Percentiles rank a stretch among this genome's conserved stretches.
These are phyloP conservation scores for Lagerstroemia fauriei DNA, from an alignment of 441 rosid species.

Conservation along the genomic window DNA sequence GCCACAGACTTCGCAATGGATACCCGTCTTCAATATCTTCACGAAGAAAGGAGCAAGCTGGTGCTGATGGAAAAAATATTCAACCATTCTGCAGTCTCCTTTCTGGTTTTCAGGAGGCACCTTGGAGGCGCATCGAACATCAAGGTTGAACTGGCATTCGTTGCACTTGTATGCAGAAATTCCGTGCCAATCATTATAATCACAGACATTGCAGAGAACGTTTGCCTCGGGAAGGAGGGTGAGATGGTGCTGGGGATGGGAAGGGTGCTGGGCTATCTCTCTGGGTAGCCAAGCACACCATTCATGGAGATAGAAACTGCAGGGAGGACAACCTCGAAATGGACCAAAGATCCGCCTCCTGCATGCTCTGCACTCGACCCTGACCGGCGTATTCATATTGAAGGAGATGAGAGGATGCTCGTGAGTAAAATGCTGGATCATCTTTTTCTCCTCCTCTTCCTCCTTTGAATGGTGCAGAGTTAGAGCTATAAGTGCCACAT, in stretches of 20 bases:
- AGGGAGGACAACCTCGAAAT: not conserved
- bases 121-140: not conserved
- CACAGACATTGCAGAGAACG: no score
- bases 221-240: no score
- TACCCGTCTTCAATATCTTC: not conserved
- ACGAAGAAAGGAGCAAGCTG: not conserved
- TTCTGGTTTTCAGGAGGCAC: not conserved
- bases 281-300: not conserved
- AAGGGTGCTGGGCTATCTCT: not conserved
- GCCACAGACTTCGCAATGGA: not conserved
- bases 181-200: no score
- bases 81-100: not conserved
- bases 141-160: not conserved
- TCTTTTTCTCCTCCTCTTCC: not conserved
- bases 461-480: not conserved
- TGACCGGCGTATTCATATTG: not conserved
- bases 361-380: not conserved
- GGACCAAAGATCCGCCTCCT: not conserved
- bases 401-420: not conserved
- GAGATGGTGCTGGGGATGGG: not conserved
- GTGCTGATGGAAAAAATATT: not conserved
- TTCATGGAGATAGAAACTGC: not conserved
- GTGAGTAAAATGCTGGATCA: not conserved
- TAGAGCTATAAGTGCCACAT: not conserved
- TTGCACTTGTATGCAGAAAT: not conserved